Base-by-base conservation (phyloP, 2,329 filamentous ascomycete genomes). In the Trichophyton schoenleinii region DNA sequence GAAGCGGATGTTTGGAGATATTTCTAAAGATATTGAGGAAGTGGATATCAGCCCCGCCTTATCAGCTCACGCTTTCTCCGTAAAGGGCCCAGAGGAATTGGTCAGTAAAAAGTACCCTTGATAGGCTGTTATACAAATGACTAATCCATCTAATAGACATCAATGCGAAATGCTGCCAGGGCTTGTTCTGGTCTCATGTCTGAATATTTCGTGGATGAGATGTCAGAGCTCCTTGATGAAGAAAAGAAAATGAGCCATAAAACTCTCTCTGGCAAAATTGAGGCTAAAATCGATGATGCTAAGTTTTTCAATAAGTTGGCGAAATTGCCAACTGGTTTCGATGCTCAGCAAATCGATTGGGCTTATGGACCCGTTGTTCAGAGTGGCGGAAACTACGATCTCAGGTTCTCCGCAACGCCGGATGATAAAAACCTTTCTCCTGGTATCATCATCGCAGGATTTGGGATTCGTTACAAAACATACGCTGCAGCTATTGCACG, bases 241-340 rank as follows among this genome's bases (percentile, higher is more conserved):
- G 95, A 97, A 74, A 96, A 96, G 80, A 96, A 96, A 72, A 90
- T 97, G 71, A 94, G 91, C 65, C 94, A 99, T 75, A 89, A 87
- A 66, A 81, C 82, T 1, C 81, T 99, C 6, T 86, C 89, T n/a
- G 85, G 89, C 69, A 94, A 91, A 74, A 87, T 99, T 36, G 86
- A 92, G 67, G 84, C 85, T 69, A 96, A 96, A 77, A 86, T 99
- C 61, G 92, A 97, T 68, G 91, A 99, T 68, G 80, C 83, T 59
- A 95, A 95, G 69, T 99, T 95, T 72, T 99, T 96, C 84, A 88
- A 91, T 71, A 88, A 72, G 82, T 87, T 76, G 79, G 89, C 66
- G 63, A 96, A 92, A 74, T 81, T 96, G 60, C 89, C 92, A 0
- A 80, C 84, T 15, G 91, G 95, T 68, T 92, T 99, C 67, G 94